phyloP scores from a whole-genome alignment of 2,329 filamentous ascomycete genomes.

The Chrysoporthe austroafricana region DNA sequence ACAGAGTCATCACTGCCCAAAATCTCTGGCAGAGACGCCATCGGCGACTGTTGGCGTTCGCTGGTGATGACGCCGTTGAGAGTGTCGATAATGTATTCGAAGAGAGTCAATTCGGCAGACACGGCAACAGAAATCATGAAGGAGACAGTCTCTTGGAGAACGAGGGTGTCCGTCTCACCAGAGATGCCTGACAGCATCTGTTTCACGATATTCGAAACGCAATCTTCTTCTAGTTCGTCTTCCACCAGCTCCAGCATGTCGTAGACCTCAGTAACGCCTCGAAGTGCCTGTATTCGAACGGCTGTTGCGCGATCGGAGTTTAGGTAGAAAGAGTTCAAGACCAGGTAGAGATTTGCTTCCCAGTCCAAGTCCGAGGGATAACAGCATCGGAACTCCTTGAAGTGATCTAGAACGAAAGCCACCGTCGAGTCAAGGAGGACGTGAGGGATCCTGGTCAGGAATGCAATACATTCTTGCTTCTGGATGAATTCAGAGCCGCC shows the following conservation, averaged over 20 bases:
- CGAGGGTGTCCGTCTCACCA: conserved; percentile 64
- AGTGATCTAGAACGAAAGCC: conserved; percentile 67
- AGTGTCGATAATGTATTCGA: conserved; percentile 59
- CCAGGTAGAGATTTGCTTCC: conserved; percentile 64
- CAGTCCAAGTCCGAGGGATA: conserved; percentile 72
- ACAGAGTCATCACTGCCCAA: conserved; percentile 36
- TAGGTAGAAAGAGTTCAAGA: conserved; percentile 67
- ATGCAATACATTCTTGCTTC: conserved; percentile 66
- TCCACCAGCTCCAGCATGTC: conserved; percentile 62
- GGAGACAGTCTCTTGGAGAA: conserved; percentile 67
- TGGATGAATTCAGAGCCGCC: conserved; percentile 62
- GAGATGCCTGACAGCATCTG: conserved; percentile 64
- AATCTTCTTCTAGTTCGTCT: conserved; percentile 60
- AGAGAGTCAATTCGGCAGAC: conserved; percentile 61
- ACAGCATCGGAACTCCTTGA: conserved; percentile 70
- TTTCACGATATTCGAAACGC: conserved; percentile 61
- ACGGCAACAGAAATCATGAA: conserved; percentile 68
- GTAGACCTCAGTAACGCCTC: conserved; percentile 62
- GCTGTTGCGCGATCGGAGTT: conserved; percentile 63
- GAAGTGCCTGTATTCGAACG: conserved; percentile 66
- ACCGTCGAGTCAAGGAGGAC: conserved; percentile 68
- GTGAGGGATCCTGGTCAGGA: conserved; percentile 65
- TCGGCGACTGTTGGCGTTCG: conserved; percentile 51
- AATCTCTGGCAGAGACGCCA: conserved; percentile 36
- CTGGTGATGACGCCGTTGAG: conserved; percentile 55